These are phyloP conservation scores for Datura wrightii DNA, from an alignment of 257 asterid species.

Conservation along the genomic window DNA sequence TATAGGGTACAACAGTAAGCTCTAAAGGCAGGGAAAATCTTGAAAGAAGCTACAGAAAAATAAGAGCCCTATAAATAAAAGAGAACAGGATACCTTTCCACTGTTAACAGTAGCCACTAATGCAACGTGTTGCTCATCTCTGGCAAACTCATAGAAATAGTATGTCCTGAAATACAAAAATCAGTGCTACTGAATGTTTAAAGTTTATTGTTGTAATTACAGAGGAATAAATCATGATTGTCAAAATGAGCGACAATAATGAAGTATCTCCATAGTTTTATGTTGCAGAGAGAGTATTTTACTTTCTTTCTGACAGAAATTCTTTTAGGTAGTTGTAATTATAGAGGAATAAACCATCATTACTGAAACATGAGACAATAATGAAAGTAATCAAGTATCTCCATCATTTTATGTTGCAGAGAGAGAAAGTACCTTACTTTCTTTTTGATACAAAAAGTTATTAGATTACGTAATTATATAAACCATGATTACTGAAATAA, in stretches of 20 bases:
- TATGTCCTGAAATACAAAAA: slow-evolving; percentile 68
- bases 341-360: not conserved
- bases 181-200: slow-evolving; percentile 12
- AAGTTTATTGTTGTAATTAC: not conserved
- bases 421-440: not conserved
- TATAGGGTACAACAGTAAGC: not conserved
- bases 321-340: not conserved
- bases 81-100: slow-evolving; percentile 68
- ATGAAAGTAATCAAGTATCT: not conserved
- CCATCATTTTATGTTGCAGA: not conserved
- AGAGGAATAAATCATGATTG: not conserved
- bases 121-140: slow-evolving; percentile 67
- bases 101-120: slow-evolving; percentile 83
- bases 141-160: slow-evolving; percentile 87
- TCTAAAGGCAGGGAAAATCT: not conserved
- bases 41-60: not conserved
- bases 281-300: not conserved
- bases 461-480: no score
- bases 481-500: not conserved
- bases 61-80: not conserved
- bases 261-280: not conserved
- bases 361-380: not conserved
- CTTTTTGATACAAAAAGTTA: not conserved
- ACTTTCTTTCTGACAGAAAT: not conserved
- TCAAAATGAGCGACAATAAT: not conserved